Percentiles rank a stretch among this genome's conserved stretches.
phyloP scores from a whole-genome alignment of 495 filamentous ascomycete genomes.

The Saxophila tyrrhenica region DNA sequence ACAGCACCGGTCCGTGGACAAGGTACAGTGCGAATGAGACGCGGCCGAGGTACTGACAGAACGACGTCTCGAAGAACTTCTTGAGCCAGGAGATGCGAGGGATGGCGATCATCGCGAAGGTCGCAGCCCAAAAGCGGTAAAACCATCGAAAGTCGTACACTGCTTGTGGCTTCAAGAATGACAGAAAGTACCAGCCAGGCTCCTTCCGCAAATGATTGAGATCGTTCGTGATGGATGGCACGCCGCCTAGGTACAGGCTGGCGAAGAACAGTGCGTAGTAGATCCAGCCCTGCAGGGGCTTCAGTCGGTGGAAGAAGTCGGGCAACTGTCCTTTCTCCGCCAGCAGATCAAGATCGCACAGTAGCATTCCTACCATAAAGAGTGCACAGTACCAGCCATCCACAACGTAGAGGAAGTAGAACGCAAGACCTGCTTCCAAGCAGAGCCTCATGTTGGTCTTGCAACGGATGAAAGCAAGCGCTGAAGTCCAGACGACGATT shows the following conservation, averaged over 20 bases:
- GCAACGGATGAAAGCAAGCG: slow-evolving; percentile 10
- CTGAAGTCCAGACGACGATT: slow-evolving; percentile 13
- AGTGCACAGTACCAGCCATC: slow-evolving; percentile 37
- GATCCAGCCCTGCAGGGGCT: slow-evolving; percentile 34
- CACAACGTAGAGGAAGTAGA: slow-evolving; percentile 36
- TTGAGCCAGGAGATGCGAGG: slow-evolving; percentile 27
- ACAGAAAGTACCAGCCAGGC: slow-evolving; percentile 37
- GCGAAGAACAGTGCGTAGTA: slow-evolving; percentile 36
- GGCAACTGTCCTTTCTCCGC: slow-evolving; percentile 33
- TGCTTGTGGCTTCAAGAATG: slow-evolving; percentile 40
- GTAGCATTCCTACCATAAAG: slow-evolving; percentile 38
- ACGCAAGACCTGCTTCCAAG: slow-evolving; percentile 21
- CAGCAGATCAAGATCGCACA: slow-evolving; percentile 39
- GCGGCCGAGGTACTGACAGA: slow-evolving; percentile 19
- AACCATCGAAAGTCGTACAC: slow-evolving; percentile 34
- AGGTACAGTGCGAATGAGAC: slow-evolving; percentile 19
- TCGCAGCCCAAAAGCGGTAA: slow-evolving; percentile 25
- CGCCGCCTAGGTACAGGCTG: slow-evolving; percentile 33
- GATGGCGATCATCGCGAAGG: slow-evolving; percentile 27
- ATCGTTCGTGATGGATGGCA: slow-evolving; percentile 32
- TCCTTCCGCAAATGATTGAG: slow-evolving; percentile 28
- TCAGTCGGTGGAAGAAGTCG: slow-evolving; percentile 20
- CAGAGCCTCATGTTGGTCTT: slow-evolving; percentile 7
- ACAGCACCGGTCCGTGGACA: slow-evolving; percentile 21
- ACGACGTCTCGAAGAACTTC: slow-evolving; percentile 26